These are phyloP conservation scores for Tolypocladium pustulatum DNA, from an alignment of 2,329 filamentous ascomycete genomes.

Conservation along the genomic window DNA sequence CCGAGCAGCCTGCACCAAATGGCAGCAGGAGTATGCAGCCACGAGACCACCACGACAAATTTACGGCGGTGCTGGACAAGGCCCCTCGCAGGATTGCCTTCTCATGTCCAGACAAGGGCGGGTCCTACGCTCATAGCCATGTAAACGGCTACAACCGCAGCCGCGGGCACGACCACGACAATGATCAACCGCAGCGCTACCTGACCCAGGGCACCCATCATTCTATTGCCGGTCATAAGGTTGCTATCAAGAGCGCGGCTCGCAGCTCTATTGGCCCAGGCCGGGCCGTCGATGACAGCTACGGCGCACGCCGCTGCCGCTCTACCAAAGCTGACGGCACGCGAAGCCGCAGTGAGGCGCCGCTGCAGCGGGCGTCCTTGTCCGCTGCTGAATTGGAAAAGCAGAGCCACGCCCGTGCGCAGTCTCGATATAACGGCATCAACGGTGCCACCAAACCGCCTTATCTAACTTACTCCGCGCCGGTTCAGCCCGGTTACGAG, in stretches of 20 bases:
- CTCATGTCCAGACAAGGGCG: neutral
- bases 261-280: neutral
- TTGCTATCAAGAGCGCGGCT: neutral
- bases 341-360: neutral
- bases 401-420: neutral
- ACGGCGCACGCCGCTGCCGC: neutral
- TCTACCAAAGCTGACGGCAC: neutral
- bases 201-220: neutral
- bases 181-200: neutral
- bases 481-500: neutral
- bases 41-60: neutral
- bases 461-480: neutral
- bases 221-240: neutral
- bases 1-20: conserved; percentile 16
- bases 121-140: neutral
- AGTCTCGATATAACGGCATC: neutral
- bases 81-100: neutral
- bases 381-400: neutral
- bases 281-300: neutral
- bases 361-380: neutral
- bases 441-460: neutral
- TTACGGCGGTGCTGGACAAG: neutral
- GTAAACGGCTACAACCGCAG: neutral
- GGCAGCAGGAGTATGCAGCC: neutral
- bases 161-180: neutral